These are phyloP conservation scores for Pleurotus eryngii DNA, from an alignment of 768 basidiomycete genomes.

Conservation along the genomic window DNA sequence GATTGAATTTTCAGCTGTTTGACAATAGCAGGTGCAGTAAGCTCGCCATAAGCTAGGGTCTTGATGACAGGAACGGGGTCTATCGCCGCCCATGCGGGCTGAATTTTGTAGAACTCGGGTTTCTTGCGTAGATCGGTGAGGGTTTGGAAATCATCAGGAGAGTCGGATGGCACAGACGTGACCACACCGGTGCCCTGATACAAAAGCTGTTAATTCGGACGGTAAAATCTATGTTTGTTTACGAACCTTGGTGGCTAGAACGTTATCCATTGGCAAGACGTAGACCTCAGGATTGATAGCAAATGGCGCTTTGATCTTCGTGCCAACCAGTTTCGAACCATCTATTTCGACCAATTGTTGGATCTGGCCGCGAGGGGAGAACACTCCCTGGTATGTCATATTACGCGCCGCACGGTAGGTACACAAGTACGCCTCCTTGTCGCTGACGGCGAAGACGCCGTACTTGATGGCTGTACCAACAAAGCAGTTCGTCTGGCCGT, in stretches of 20 bases:
- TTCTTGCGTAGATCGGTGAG: slow-evolving; percentile 93
- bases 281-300: slow-evolving; percentile 83
- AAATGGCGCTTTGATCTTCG: slow-evolving; percentile 86
- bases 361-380: slow-evolving; percentile 66
- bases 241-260: slow-evolving; percentile 85
- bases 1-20: slow-evolving; percentile 92
- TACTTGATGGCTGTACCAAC: slow-evolving; percentile 90
- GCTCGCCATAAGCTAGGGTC: slow-evolving; percentile 90
- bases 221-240: neutral
- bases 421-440: slow-evolving; percentile 84
- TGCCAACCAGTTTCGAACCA: slow-evolving; percentile 80
- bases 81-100: slow-evolving; percentile 80
- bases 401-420: slow-evolving; percentile 92
- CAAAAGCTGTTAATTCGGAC: neutral
- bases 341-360: slow-evolving; percentile 74
- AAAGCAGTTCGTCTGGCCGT: slow-evolving; percentile 98
- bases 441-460: slow-evolving; percentile 85
- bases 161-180: slow-evolving; percentile 97
- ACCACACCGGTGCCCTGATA: slow-evolving; percentile 92
- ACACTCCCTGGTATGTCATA: slow-evolving; percentile 93
- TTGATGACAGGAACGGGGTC: slow-evolving; percentile 86
- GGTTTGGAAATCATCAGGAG: slow-evolving; percentile 93
- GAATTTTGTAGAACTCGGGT: slow-evolving; percentile 92
- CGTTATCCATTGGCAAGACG: slow-evolving; percentile 98
- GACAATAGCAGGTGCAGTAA: slow-evolving; percentile 81